These are phyloP conservation scores for Boletus patriciae DNA, from an alignment of 768 basidiomycete genomes.

Conservation along the genomic window DNA sequence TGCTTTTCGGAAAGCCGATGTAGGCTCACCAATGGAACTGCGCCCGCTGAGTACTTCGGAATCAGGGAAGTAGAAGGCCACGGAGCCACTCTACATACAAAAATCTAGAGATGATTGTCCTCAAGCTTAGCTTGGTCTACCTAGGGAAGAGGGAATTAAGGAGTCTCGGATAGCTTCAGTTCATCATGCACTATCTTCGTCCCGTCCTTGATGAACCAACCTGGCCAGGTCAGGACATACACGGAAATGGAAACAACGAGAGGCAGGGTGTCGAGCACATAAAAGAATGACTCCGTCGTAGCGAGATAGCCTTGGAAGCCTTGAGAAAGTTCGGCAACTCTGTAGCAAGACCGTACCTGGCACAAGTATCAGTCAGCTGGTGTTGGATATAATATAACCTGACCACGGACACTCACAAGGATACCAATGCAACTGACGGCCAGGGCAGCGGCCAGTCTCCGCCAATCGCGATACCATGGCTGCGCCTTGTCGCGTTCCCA, in stretches of 20 bases:
- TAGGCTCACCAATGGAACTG: background rate
- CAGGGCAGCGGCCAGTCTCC: constrained; percentile 49
- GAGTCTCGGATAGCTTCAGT: constrained; percentile 29
- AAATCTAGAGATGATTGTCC: background rate
- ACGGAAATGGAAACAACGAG: constrained; percentile 58
- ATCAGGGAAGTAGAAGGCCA: background rate
- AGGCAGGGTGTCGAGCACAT: constrained; percentile 65
- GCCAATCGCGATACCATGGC: constrained; percentile 59
- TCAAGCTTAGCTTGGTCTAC: background rate
- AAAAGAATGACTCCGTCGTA: constrained; percentile 62
- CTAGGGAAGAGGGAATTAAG: background rate
- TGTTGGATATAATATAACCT: background rate
- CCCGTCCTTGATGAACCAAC: constrained; percentile 43
- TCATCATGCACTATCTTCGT: background rate
- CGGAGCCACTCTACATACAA: background rate
- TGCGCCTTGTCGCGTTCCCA: constrained; percentile 42
- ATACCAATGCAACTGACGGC: constrained; percentile 61
- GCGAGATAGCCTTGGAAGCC: constrained; percentile 61
- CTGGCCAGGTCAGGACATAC: constrained; percentile 67
- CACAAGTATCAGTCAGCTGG: background rate
- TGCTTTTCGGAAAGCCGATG: too few species aligned
- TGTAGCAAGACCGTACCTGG: constrained; percentile 65
- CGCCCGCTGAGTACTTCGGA: background rate
- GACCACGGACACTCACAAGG: constrained; percentile 42
- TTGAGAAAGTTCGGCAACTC: constrained; percentile 57